Conservation (phyloP, 2,329 filamentous ascomycete genomes). For the Coniochaeta sp. region DNA sequence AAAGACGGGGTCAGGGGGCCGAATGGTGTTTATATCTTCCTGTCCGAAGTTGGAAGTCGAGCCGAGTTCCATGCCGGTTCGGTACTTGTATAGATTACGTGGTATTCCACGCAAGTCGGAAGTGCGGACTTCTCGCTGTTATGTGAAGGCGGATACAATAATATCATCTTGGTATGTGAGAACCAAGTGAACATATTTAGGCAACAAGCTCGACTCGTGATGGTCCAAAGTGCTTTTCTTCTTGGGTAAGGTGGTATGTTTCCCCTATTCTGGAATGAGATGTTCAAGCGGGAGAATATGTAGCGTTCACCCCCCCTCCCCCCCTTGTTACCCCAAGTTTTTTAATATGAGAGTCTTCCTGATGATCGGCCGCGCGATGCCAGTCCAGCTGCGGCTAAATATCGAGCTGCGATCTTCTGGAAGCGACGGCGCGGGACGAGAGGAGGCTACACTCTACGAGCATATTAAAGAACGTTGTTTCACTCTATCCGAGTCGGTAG, state of each 20-base stretch:
- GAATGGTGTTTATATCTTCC: neutral
- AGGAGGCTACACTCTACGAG: neutral
- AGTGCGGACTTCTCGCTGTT: neutral
- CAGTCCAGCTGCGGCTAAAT: neutral
- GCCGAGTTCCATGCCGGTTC: neutral
- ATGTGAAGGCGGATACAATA: neutral
- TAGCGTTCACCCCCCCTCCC: neutral
- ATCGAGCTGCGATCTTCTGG: neutral
- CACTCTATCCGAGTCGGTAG: neutral
- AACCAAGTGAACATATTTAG: neutral
- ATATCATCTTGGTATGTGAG: neutral
- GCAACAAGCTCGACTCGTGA: neutral
- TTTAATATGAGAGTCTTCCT: neutral
- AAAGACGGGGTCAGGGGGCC: neutral
- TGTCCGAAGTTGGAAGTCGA: neutral
- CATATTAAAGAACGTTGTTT: neutral
- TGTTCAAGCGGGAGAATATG: neutral
- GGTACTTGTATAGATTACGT: constrained; percentile 1
- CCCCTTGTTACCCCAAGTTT: neutral
- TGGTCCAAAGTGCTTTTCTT: neutral
- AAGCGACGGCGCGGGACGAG: neutral
- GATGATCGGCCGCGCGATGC: neutral
- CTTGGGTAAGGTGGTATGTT: neutral
- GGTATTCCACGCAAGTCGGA: neutral
- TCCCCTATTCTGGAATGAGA: neutral